Evolutionary conservation across 257 asterid genomes (phyloP).

Genomic region (Solanum medicagineum): DNA sequence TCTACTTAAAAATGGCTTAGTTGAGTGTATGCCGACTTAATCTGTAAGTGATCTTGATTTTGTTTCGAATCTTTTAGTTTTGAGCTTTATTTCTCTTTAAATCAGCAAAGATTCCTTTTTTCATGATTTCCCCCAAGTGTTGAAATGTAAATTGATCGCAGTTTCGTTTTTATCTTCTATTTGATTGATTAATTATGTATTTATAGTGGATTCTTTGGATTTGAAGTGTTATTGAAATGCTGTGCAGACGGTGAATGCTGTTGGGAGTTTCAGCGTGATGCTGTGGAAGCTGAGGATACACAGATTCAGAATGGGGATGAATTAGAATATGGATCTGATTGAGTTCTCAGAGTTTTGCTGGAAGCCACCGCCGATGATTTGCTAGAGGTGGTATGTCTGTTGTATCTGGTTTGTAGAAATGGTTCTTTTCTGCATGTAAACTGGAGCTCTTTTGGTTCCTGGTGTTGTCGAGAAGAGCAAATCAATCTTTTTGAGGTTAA

Average conservation of each 20-base stretch:
- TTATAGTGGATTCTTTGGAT: not conserved
- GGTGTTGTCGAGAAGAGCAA: not conserved
- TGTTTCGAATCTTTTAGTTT: not conserved
- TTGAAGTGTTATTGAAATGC: not conserved
- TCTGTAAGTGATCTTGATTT: not conserved
- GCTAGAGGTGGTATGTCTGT: not conserved
- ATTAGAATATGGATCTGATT: not conserved
- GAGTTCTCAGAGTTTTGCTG: not conserved
- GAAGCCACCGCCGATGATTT: not conserved
- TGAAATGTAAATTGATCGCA: not conserved
- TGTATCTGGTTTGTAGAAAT: not conserved
- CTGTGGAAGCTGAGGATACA: not conserved
- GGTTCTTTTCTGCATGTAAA: not conserved
- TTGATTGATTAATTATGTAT: not conserved
- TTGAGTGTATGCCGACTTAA: not conserved
- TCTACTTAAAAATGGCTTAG: not conserved
- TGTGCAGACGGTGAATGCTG: not conserved
- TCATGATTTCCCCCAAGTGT: not conserved
- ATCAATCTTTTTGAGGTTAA: not conserved
- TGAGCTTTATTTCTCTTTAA: not conserved
- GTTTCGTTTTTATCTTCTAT: not conserved
- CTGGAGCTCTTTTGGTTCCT: not conserved
- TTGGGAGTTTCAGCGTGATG: not conserved
- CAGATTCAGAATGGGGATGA: not conserved
- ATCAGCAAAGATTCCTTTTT: not conserved